Evolutionary conservation across 176 grass and related monocot species (phyloP).

Genomic region (Bromus sterilis): DNA sequence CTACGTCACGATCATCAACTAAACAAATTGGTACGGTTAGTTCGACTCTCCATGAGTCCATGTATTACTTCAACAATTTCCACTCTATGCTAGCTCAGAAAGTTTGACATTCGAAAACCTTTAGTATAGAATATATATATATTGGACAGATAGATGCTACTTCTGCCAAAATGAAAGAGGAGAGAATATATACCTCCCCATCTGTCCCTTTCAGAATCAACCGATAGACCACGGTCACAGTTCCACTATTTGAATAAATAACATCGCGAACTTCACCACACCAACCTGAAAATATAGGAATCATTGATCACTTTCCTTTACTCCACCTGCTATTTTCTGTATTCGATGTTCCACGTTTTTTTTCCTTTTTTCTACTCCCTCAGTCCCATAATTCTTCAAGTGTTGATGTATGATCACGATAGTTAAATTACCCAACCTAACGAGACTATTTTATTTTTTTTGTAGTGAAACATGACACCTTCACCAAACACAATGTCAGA

Average conservation of each 20-base stretch:
- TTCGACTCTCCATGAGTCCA: not conserved
- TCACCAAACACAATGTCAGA: not conserved
- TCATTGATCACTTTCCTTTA: not conserved
- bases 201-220: slow-evolving; percentile 79
- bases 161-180: not conserved
- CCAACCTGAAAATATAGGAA: slow-evolving; percentile 58
- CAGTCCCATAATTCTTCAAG: too few relatives aligned
- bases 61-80: not conserved
- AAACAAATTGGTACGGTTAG: not conserved
- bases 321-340: not conserved
- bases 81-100: not conserved
- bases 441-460: not conserved
- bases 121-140: not conserved
- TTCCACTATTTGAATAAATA: slow-evolving; percentile 59
- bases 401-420: not conserved
- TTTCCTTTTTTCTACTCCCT: not conserved
- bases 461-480: not conserved
- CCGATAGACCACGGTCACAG: slow-evolving; percentile 83
- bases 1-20: not conserved
- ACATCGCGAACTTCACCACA: slow-evolving; percentile 90
- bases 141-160: not conserved
- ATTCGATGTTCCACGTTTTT: not conserved
- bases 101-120: not conserved
- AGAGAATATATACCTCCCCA: slow-evolving; percentile 61
- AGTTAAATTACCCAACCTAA: not conserved